phyloP scores from a whole-genome alignment of 2,329 filamentous ascomycete genomes.

The Dothideomycetes sp. region DNA sequence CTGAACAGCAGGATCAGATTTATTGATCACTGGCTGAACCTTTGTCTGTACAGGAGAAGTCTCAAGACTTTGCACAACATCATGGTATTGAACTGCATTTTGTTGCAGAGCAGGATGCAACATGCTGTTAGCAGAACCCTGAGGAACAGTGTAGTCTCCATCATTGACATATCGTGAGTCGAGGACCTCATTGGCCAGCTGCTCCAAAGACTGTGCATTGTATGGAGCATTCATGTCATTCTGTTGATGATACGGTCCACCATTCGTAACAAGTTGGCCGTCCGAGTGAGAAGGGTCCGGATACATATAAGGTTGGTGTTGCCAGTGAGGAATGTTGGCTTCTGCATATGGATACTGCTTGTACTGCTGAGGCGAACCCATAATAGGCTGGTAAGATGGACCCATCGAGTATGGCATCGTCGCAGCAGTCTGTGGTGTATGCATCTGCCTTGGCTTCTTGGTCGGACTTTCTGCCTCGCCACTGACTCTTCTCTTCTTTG shows the following conservation, averaged over 20 bases:
- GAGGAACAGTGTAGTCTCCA: constrained; percentile 8
- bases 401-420: constrained; percentile 11
- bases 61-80: background rate
- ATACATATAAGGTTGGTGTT: constrained; percentile 20
- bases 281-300: constrained; percentile 16
- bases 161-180: constrained; percentile 24
- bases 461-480: constrained; percentile 29
- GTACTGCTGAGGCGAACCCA: constrained; percentile 16
- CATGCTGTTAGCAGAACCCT: background rate
- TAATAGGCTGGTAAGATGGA: constrained; percentile 14
- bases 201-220: constrained; percentile 25
- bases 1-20: constrained; percentile 2
- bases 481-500: constrained; percentile 43
- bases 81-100: background rate
- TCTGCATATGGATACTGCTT: constrained; percentile 6
- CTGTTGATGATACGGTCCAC: constrained; percentile 19
- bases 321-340: constrained; percentile 17
- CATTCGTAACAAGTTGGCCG: constrained; percentile 12
- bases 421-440: constrained; percentile 1
- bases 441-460: constrained; percentile 16
- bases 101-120: constrained; percentile 12
- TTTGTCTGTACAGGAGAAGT: background rate
- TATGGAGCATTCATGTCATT: constrained; percentile 18
- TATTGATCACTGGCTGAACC: background rate
- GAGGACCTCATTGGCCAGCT: constrained; percentile 29